These are phyloP conservation scores for Neurospora sp. DNA, from an alignment of 495 filamentous ascomycete genomes.

Conservation along the genomic window DNA sequence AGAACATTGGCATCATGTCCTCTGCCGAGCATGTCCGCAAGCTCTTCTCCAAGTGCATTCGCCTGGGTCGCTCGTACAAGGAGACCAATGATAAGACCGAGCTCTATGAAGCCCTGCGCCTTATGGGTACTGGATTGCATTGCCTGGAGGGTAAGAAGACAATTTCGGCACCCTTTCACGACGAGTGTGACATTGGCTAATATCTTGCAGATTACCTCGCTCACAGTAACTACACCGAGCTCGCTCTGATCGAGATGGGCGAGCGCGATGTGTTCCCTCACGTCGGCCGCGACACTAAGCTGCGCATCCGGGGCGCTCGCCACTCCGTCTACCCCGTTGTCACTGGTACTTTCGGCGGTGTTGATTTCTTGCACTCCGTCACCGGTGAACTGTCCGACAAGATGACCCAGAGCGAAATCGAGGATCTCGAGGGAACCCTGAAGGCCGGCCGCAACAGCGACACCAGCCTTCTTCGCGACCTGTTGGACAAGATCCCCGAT, in stretches of 20 bases:
- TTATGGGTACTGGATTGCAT: constrained; percentile 78
- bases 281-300: constrained; percentile 58
- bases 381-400: constrained; percentile 85
- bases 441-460: constrained; percentile 42
- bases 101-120: constrained; percentile 72
- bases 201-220: constrained; percentile 61
- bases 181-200: neutral
- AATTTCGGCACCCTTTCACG: neutral
- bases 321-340: constrained; percentile 63
- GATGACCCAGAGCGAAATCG: constrained; percentile 74
- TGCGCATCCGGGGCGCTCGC: constrained; percentile 55
- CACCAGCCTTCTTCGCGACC: constrained; percentile 59
- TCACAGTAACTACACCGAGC: constrained; percentile 83
- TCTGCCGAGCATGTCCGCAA: constrained; percentile 65
- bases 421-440: constrained; percentile 70
- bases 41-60: constrained; percentile 60
- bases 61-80: constrained; percentile 62
- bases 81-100: constrained; percentile 54
- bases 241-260: constrained; percentile 75
- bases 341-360: constrained; percentile 87
- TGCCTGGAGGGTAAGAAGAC: constrained; percentile 59
- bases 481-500: constrained; percentile 67
- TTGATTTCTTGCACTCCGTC: constrained; percentile 78
- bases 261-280: constrained; percentile 75
- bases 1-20: constrained; percentile 59